Conservation (phyloP, 306 rosid genomes). For the Urtica urens region DNA sequence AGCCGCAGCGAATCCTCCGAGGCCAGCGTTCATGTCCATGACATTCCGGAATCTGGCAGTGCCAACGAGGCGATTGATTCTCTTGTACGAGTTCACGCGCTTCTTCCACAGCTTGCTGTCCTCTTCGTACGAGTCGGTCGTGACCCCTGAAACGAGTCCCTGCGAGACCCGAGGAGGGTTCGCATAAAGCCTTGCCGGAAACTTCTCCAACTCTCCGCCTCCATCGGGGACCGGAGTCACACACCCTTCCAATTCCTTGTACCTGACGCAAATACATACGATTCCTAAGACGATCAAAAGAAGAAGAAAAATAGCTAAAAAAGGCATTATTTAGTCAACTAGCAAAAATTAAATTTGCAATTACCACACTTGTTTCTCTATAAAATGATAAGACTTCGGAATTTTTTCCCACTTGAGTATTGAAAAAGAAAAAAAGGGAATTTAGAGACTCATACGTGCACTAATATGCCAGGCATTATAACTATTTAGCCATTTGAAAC, state of each 20-base stretch:
- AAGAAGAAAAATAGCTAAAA: neutral
- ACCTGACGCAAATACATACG: no score
- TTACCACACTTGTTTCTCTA: no score
- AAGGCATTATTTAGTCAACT: neutral
- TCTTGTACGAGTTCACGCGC: constrained; percentile 52
- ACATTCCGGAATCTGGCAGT: constrained; percentile 64
- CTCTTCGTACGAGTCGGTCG: constrained; percentile 62
- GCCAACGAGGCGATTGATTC: constrained; percentile 59
- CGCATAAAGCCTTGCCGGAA: constrained; percentile 74
- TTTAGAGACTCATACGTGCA: no score
- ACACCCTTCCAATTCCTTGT: constrained; percentile 69
- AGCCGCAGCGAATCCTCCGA: constrained; percentile 95
- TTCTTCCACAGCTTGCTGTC: constrained; percentile 80
- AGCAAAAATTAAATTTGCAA: no score
- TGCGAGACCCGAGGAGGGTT: constrained; percentile 73
- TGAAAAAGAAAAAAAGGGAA: no score
- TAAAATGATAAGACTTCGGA: no score
- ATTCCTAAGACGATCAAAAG: neutral
- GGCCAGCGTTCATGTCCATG: constrained; percentile 98
- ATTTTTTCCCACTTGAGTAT: no score
- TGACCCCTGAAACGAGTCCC: constrained; percentile 60
- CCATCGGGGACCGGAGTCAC: constrained; percentile 69
- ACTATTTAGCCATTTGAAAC: no score
- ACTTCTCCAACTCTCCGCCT: constrained; percentile 73
- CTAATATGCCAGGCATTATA: no score